Base-by-base conservation (phyloP, 2,329 filamentous ascomycete species). In the Exophiala bonariae region DNA sequence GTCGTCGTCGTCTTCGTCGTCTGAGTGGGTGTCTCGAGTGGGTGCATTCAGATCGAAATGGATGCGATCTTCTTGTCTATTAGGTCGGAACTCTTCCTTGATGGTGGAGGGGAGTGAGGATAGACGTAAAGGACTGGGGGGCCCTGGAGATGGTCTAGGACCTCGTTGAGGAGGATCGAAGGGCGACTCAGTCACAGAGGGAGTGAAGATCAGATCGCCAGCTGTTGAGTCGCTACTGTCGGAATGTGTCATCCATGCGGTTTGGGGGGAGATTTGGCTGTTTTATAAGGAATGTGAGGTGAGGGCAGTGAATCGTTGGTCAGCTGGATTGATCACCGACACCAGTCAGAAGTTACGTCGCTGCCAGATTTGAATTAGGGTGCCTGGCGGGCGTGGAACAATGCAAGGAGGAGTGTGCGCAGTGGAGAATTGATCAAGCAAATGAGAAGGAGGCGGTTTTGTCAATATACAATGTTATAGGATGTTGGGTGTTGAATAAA, bases 1-100 rank as follows among this genome's bases (percentile, higher is more conserved):
- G 62, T 71, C 71, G 54, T 70, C 67, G 50, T 66, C 68, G 42
- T 65, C 64, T 44, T 66, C 61, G 35, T 62, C 62, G 49, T 71
- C 62, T 57, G 62, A 61, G 52, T 59, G 62, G 50, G 61, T 60
- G 56, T 68, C 65, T 56, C 66, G 63, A 47, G 65, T 61, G 51
- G 37, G 28, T 34, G 50, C 51, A 20, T 50, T 32, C n/a, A 23
- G 19, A 30, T 41, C 30, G 22, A 56, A 54, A 20, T 43, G 45
- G n/a, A 49, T 20, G 42, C 34, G 43, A 18, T 38, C 35, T 20
- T 47, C 16, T 23, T 49, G 49, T 31, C 43, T 35, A 16, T 46
- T 44, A 22, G 53, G 22, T 26, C 23, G 43, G 26, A 49, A 52
- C 26, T 61, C 44, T 50, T 61, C 52, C 41, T 61, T 60, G 48